A percentile compares a stretch with the other conserved stretches of the same genome.
These are phyloP conservation scores for Sanghuangporus baumii DNA, from an alignment of 1,284 basidiomycete genomes.

Conservation along the genomic window DNA sequence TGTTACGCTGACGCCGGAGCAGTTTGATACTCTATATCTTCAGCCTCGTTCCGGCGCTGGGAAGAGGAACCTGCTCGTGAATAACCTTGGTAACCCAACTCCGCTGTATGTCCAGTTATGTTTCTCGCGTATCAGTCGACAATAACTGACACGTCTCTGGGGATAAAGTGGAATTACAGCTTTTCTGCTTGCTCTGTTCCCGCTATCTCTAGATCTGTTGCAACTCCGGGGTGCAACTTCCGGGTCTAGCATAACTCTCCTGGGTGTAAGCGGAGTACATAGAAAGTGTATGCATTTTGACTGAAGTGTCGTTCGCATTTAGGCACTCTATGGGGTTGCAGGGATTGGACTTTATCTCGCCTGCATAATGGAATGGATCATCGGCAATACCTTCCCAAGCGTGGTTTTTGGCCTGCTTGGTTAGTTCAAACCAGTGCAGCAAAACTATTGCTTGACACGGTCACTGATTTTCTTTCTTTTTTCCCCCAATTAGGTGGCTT, in stretches of 20 bases:
- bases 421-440: neutral
- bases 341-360: constrained; percentile 16
- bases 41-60: constrained; percentile 10
- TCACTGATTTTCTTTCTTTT: neutral
- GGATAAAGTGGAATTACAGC: neutral
- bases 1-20: constrained; percentile 18
- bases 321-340: constrained; percentile 18
- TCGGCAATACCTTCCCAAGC: constrained; percentile 19
- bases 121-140: neutral
- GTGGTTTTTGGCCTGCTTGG: constrained; percentile 20
- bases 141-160: neutral
- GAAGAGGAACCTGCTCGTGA: neutral
- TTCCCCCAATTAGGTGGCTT: neutral
- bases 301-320: neutral
- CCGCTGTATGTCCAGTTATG: constrained; percentile 11
- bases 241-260: neutral
- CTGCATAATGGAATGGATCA: constrained; percentile 17
- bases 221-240: neutral
- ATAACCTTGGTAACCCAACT: constrained; percentile 17
- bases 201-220: neutral
- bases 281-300: neutral
- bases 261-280: neutral
- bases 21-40: constrained; percentile 20
- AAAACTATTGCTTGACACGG: neutral
- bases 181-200: neutral